Evolutionary conservation across 164 flowering plant genomes (phyloP).

Genomic region (Magnolia sinica): DNA sequence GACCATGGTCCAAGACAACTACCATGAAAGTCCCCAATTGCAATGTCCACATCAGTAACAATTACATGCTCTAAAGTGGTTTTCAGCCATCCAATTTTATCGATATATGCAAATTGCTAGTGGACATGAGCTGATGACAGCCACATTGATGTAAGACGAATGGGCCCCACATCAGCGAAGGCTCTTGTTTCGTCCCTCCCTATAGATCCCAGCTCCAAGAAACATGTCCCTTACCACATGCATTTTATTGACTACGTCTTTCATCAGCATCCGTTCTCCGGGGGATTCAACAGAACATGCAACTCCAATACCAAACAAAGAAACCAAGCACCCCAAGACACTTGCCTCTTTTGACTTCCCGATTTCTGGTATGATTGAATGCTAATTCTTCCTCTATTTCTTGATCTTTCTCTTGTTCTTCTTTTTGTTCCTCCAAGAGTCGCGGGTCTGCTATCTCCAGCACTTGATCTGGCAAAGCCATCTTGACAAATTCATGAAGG

Average conservation of each 20-base stretch:
- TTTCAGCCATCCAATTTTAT: no score
- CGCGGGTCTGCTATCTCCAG: not conserved
- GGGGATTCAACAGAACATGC: slow-evolving; percentile 16
- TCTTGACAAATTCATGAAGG: slow-evolving; percentile 8
- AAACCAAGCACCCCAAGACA: not conserved
- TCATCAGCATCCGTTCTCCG: slow-evolving; percentile 14
- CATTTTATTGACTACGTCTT: slow-evolving; percentile 11
- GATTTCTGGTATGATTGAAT: not conserved
- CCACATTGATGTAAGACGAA: no score
- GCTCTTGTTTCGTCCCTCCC: not conserved
- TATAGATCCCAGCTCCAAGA: not conserved
- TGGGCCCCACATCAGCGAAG: not conserved
- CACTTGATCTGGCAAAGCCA: not conserved
- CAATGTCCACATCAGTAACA: no score
- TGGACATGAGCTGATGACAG: no score
- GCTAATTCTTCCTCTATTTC: no score
- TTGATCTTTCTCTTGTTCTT: not conserved
- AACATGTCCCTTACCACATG: not conserved
- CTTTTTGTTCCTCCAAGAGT: not conserved
- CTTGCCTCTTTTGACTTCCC: not conserved
- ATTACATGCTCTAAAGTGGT: no score
- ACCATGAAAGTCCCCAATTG: no score
- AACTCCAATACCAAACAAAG: slow-evolving; percentile 1
- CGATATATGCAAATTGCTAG: no score
- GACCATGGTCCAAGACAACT: no score